These are phyloP conservation scores for Symbiodinium natans DNA, from an alignment of 73 alveolate species.

Conservation along the genomic window DNA sequence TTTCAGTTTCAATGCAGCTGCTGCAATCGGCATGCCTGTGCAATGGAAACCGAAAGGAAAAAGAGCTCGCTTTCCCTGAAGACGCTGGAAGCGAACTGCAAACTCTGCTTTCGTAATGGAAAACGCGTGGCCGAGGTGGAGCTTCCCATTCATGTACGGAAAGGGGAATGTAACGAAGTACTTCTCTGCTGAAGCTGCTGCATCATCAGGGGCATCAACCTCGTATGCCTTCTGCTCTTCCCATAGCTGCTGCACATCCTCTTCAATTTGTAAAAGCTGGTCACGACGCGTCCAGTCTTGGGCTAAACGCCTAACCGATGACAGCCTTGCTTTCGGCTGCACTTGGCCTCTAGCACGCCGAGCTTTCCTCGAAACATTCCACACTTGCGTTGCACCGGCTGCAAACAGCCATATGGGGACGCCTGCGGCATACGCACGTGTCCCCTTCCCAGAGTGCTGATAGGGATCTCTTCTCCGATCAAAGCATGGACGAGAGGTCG, in stretches of 20 bases:
- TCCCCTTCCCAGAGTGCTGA: background rate
- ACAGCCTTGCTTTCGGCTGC: background rate
- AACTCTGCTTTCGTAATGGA: slow-evolving; percentile 99
- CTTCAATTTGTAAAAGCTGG: slow-evolving; percentile 52
- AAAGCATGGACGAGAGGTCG: background rate
- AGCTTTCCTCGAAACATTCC: background rate
- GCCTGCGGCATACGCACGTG: background rate
- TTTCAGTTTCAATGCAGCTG: slow-evolving; percentile 98
- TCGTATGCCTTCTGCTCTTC: slow-evolving; percentile 52
- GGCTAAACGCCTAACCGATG: background rate
- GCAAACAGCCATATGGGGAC: background rate
- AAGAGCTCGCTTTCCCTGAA: slow-evolving; percentile 98
- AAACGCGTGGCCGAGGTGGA: slow-evolving; percentile 99
- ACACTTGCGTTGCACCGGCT: background rate
- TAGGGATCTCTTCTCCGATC: background rate
- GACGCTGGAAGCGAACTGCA: slow-evolving; percentile 98
- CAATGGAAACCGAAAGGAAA: slow-evolving; percentile 99
- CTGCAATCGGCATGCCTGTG: slow-evolving; percentile 99
- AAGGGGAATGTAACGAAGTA: slow-evolving; percentile 99
- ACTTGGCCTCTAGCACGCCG: background rate
- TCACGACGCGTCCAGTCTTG: slow-evolving; percentile 91
- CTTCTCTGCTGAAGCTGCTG: slow-evolving; percentile 89
- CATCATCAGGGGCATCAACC: slow-evolving; percentile 50
- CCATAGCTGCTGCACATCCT: slow-evolving; percentile 82
- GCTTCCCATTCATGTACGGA: slow-evolving; percentile 99